phyloP scores from a whole-genome alignment of 768 basidiomycete species.

The Heimioporus sp. region DNA sequence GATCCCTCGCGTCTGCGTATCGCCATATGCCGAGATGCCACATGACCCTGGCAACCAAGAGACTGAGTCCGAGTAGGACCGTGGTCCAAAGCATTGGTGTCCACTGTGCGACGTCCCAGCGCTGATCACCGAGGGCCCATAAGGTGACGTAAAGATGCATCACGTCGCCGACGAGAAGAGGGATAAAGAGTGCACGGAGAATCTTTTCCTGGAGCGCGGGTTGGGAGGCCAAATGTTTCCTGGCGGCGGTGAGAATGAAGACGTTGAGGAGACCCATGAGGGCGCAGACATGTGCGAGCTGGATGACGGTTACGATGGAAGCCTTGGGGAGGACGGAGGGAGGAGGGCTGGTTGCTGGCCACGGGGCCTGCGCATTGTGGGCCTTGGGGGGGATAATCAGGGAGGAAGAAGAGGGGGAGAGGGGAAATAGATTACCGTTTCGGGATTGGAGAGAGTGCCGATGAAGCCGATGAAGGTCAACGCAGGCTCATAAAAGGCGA shows the following conservation, averaged over 20 bases:
- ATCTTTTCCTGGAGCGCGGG: constrained; percentile 74
- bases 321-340: constrained; percentile 53
- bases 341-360: constrained; percentile 50
- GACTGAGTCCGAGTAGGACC: constrained; percentile 54
- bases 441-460: constrained; percentile 64
- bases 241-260: constrained; percentile 60
- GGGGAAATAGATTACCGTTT: constrained; percentile 43
- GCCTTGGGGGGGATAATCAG: constrained; percentile 40
- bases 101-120: constrained; percentile 63
- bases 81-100: constrained; percentile 70
- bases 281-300: constrained; percentile 76
- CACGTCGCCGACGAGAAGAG: constrained; percentile 68
- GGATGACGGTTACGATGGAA: constrained; percentile 66
- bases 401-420: neutral
- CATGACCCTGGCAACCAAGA: constrained; percentile 66
- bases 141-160: constrained; percentile 65
- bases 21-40: constrained; percentile 78
- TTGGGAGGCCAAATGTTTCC: constrained; percentile 55
- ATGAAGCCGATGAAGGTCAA: constrained; percentile 63
- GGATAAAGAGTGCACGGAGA: constrained; percentile 57
- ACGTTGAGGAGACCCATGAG: constrained; percentile 70
- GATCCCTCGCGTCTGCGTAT: constrained; percentile 67
- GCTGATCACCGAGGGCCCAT: constrained; percentile 72
- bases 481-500: constrained; percentile 72
- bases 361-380: constrained; percentile 75